phyloP scores from a whole-genome alignment of 306 rosid genomes.

The Trifolium dubium region DNA sequence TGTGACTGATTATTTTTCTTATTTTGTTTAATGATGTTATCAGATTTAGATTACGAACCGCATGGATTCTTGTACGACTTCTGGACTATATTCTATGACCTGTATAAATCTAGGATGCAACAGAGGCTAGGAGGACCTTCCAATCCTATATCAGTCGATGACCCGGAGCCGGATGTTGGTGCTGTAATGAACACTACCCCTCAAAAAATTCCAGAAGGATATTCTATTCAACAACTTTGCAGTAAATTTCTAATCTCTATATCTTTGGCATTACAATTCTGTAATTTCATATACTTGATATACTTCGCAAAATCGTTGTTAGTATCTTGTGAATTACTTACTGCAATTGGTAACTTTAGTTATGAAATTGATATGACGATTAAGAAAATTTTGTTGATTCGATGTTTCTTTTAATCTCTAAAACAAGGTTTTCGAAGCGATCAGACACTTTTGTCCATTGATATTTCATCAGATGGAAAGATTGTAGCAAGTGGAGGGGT shows the following conservation, averaged over 20 bases:
- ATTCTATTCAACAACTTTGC: neutral
- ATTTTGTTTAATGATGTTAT: neutral
- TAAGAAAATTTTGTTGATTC: neutral
- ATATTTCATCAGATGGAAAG: constrained; percentile 14
- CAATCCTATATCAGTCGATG: neutral
- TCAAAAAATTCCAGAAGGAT: neutral
- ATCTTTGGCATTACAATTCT: neutral
- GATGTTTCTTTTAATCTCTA: neutral
- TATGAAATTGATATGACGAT: neutral
- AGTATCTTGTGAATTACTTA: too few species aligned
- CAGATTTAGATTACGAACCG: neutral
- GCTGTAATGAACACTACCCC: neutral
- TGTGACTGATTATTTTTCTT: too few species aligned
- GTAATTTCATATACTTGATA: too few species aligned
- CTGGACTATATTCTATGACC: neutral
- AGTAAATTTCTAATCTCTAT: neutral
- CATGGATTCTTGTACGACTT: neutral
- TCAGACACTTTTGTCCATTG: neutral
- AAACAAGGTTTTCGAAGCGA: constrained; percentile 15
- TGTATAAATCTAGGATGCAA: neutral
- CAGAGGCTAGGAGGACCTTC: too few species aligned
- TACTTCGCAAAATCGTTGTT: too few species aligned
- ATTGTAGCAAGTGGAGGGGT: constrained; percentile 1
- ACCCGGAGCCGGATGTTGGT: neutral
- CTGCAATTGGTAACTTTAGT: neutral